These are phyloP conservation scores for Prunus davidiana DNA, from an alignment of 306 rosid species.

Conservation along the genomic window DNA sequence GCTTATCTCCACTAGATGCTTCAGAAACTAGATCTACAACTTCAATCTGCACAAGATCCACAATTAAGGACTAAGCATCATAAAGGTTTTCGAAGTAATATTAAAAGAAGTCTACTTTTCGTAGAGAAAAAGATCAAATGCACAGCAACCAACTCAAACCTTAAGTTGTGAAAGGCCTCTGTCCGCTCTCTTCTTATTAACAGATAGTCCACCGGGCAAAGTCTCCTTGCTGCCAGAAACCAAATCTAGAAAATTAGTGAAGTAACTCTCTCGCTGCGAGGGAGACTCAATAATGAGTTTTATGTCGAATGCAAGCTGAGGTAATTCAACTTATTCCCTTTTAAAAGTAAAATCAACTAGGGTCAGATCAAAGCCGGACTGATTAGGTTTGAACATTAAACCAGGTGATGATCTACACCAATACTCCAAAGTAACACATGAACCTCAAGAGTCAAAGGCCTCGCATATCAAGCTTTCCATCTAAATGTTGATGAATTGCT, in stretches of 20 bases:
- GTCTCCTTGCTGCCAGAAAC: constrained; percentile 80
- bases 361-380: not conserved
- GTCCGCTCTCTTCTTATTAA: constrained; percentile 78
- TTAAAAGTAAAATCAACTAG: not conserved
- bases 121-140: not conserved
- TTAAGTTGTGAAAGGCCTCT: constrained; percentile 72
- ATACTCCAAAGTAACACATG: not conserved
- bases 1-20: constrained; percentile 59
- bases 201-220: constrained; percentile 82
- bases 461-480: not conserved
- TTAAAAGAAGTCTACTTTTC: not conserved
- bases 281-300: not conserved
- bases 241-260: constrained; percentile 25
- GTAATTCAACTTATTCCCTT: not conserved
- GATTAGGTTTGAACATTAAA: not conserved
- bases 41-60: constrained; percentile 73
- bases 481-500: not conserved
- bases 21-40: constrained; percentile 76
- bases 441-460: not conserved
- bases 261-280: not conserved
- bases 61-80: not conserved
- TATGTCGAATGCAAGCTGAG: not conserved
- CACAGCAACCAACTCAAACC: constrained; percentile 40
- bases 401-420: not conserved
- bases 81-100: not conserved